Evolutionary conservation across 345 rosid species (phyloP).

Genomic region (Aegle marmelos): DNA sequence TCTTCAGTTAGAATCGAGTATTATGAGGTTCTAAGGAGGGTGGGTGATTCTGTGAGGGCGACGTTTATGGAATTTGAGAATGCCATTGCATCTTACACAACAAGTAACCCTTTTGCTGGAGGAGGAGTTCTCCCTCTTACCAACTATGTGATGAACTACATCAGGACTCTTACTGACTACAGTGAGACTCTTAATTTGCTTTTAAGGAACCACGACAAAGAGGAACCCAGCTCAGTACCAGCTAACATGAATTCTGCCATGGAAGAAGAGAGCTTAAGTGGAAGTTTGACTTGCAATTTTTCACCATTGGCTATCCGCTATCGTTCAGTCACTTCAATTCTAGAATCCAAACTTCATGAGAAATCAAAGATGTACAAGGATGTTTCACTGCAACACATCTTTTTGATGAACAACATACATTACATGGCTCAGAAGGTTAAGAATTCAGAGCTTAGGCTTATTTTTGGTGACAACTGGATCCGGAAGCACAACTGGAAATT

Average conservation of each 20-base stretch:
- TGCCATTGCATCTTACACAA: conserved; percentile 58
- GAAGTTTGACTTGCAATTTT: conserved; percentile 22
- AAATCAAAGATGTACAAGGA: conserved; percentile 67
- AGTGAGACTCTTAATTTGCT: conserved; percentile 59
- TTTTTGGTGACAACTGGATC: conserved; percentile 78
- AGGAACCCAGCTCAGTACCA: conserved; percentile 27
- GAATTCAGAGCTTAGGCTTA: conserved; percentile 56
- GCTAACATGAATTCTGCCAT: conserved; percentile 32
- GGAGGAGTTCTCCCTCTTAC: conserved; percentile 83
- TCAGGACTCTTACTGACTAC: conserved; percentile 63
- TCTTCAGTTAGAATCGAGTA: conserved; percentile 51
- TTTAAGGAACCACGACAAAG: conserved; percentile 45
- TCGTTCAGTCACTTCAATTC: conserved; percentile 51
- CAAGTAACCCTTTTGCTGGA: conserved; percentile 55
- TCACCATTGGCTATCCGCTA: conserved; percentile 50
- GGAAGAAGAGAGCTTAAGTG: conserved; percentile 38
- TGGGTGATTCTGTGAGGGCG: conserved; percentile 57
- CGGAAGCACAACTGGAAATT: conserved; percentile 74
- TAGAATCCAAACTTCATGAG: conserved; percentile 64
- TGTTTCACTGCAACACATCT: conserved; percentile 62
- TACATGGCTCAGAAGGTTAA: conserved; percentile 84
- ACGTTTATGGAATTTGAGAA: conserved; percentile 71
- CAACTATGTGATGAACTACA: conserved; percentile 77
- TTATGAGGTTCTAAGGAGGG: conserved; percentile 56
- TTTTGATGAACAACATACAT: conserved; percentile 82